phyloP scores from a whole-genome alignment of 2,329 filamentous ascomycete species.

The Onygenales sp. region DNA sequence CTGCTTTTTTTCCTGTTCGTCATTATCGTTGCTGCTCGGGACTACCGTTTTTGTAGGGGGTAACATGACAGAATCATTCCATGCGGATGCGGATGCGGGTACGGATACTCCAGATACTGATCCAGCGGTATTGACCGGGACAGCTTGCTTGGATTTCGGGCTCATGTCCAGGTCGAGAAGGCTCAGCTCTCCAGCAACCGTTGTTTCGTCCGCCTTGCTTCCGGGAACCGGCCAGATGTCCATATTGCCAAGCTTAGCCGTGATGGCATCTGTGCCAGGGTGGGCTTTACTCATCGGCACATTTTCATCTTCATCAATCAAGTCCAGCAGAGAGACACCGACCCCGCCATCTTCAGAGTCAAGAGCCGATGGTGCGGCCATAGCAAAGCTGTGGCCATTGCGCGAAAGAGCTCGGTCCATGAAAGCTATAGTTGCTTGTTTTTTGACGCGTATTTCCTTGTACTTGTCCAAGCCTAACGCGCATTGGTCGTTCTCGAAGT shows the following conservation, averaged over 20 bases:
- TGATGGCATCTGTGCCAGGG: background rate
- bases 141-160: background rate
- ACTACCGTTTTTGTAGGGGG: background rate
- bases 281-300: background rate
- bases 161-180: constrained; percentile 8
- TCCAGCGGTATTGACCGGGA: background rate
- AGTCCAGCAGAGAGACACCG: constrained; percentile 7
- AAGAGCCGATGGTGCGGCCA: constrained; percentile 7
- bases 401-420: constrained; percentile 10
- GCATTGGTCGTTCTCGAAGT: constrained; percentile 47
- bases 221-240: constrained; percentile 19
- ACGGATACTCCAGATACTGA: background rate
- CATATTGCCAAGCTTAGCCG: background rate
- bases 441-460: constrained; percentile 41
- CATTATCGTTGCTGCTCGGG: background rate
- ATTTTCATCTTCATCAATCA: constrained; percentile 10
- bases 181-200: constrained; percentile 7
- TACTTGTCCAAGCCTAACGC: constrained; percentile 34
- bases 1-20: background rate
- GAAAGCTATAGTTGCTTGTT: constrained; percentile 34
- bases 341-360: constrained; percentile 18
- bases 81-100: too few relatives aligned
- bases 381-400: background rate
- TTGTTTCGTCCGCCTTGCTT: background rate
- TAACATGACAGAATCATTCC: too few relatives aligned